phyloP scores from a whole-genome alignment of 2,329 filamentous ascomycete genomes.

The Emergomyces pasteurianus region DNA sequence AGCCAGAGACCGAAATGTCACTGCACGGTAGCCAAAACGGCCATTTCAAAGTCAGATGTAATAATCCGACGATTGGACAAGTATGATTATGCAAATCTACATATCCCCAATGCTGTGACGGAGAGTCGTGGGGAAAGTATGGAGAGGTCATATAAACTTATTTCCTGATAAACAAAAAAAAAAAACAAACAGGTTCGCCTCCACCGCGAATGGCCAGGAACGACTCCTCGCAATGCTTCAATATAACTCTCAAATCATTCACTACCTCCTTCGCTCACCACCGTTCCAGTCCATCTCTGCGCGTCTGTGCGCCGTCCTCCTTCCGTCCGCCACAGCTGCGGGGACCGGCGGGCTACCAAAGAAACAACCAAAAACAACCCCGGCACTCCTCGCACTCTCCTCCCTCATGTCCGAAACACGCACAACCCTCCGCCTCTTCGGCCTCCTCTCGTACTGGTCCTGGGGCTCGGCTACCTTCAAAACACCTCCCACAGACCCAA shows the following conservation, averaged over 20 bases:
- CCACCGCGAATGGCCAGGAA: conserved; percentile 58
- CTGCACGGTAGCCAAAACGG: background rate
- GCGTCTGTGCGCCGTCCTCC: conserved; percentile 33
- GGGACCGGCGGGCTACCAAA: conserved; percentile 6
- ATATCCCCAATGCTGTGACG: background rate
- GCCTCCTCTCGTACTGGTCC: conserved; percentile 62
- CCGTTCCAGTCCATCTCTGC: conserved; percentile 37
- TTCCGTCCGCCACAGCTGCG: background rate
- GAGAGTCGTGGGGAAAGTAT: background rate
- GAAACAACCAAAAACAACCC: conserved; percentile 25
- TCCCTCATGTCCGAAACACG: conserved; percentile 39
- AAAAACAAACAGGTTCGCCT: conserved; percentile 47
- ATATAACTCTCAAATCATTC: conserved; percentile 53
- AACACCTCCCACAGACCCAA: conserved; percentile 30
- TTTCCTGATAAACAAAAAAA: background rate
- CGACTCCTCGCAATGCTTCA: conserved; percentile 55
- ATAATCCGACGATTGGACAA: conserved; percentile 10
- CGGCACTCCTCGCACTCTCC: conserved; percentile 38
- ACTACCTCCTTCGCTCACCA: conserved; percentile 46
- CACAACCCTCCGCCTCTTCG: conserved; percentile 46
- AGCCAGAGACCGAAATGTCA: background rate
- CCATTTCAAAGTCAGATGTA: conserved; percentile 6
- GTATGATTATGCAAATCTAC: conserved; percentile 2
- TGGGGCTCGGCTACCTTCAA: conserved; percentile 56
- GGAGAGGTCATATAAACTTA: background rate